Evolutionary conservation across 768 basidiomycete genomes (phyloP), one percentile per base, ranked within the genome.

Genomic region (Candolleomyces efflorescens): DNA sequence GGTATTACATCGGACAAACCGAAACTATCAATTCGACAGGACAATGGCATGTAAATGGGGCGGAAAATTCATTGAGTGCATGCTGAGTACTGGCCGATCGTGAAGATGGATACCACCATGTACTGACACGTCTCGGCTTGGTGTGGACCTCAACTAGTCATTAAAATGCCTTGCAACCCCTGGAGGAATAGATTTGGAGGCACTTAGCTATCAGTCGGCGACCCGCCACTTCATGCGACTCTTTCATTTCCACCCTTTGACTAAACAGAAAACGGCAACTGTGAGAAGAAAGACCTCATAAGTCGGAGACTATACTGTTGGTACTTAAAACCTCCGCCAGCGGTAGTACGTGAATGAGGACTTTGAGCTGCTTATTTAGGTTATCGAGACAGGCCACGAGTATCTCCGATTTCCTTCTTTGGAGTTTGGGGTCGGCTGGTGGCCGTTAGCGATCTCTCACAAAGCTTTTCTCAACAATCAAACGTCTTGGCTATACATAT

Each of bases 221-320:
- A 17, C 41, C 18, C 51, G 43, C 57, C 57, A 51, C 49, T 36
- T 36, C 49, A 51, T 51, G 27, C 49, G 49, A 17, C n/a, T 18
- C 15, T 51, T 51, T 51, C 49, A 51, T 51, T 27, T 36, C n/a
- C 26, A 18, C 1, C 11, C 9, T 18, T 36, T 4, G 49, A 51
- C 32, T 51, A 51, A 18, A 48, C 46, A 1, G 4, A 20, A 13
- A 20, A 13, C 27, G 49, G 49, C 49, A 36, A 26, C 23, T 51
- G 49, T 51, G 49, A 36, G 49, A 51, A 26, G 5, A 4, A 20
- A 13, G 17, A 48, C 6, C 7, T 13, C 3, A 2, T 7, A 15
- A 13, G 13, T 18, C 24, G 24, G 18, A 24, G 18, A 13, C 18
- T 48, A 26, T 48, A 48, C 5, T 3, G 7, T 22, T 13, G 22